Conservation (phyloP, 768 basidiomycete species). For the Suillus tomentosus region DNA sequence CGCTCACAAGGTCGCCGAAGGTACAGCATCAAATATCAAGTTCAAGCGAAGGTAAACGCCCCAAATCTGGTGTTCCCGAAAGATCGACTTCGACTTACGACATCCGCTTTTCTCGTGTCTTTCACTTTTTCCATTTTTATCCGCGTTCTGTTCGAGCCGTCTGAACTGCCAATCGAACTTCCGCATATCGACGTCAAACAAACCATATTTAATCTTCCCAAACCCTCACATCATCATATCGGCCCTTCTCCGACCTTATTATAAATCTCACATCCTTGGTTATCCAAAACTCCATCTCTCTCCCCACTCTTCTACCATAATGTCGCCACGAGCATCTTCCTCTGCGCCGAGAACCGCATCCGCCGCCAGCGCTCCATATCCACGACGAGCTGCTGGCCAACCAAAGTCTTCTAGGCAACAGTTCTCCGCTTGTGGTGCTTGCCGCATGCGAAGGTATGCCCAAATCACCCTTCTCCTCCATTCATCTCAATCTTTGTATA, state of each 20-base stretch:
- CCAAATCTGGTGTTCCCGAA: conserved; percentile 26
- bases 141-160: conserved; percentile 5
- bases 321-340: conserved; percentile 61
- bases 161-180: conserved; percentile 20
- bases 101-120: conserved; percentile 39
- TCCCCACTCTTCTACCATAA: conserved; percentile 28
- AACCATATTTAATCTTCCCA: conserved; percentile 20
- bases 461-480: neutral
- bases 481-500: conserved; percentile 29
- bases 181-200: conserved; percentile 32
- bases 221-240: conserved; percentile 15
- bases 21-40: neutral
- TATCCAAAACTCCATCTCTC: too few species aligned
- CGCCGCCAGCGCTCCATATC: conserved; percentile 33
- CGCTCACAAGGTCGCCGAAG: neutral
- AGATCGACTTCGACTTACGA: conserved; percentile 37
- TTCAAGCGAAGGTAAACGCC: conserved; percentile 8
- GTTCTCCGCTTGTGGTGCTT: conserved; percentile 93
- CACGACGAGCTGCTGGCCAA: conserved; percentile 56
- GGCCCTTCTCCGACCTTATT: conserved; percentile 23
- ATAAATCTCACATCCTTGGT: conserved; percentile 19
- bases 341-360: conserved; percentile 32
- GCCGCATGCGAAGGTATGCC: conserved; percentile 79
- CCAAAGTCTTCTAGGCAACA: conserved; percentile 81
- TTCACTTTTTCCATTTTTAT: conserved; percentile 25